Conservation (phyloP, 176 grass and related monocot genomes). For the Cenchrus fungigraminus region DNA sequence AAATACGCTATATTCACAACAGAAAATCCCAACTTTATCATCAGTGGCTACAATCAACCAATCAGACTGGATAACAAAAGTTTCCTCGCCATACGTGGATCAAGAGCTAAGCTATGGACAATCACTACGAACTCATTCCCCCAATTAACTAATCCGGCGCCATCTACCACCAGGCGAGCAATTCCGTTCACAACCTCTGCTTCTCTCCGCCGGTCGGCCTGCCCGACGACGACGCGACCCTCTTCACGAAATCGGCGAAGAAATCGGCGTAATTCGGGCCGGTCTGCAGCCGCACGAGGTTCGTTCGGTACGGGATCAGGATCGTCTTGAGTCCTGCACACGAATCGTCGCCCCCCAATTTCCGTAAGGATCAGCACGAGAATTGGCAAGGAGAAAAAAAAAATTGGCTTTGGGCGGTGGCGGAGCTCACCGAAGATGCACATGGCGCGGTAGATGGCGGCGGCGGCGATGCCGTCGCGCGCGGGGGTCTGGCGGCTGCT, state of each 20-base stretch:
- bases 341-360: not conserved
- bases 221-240: conserved; percentile 59
- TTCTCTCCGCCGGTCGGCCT: conserved; percentile 52
- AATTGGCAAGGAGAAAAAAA: not conserved
- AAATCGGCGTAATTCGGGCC: conserved; percentile 57
- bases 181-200: conserved; percentile 50
- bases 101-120: conserved; percentile 24
- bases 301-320: conserved; percentile 88
- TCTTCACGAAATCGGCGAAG: conserved; percentile 68
- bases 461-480: conserved; percentile 61
- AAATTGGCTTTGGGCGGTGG: not conserved
- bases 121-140: not conserved
- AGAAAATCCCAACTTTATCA: not conserved
- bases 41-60: conserved; percentile 9
- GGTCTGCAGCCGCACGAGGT: conserved; percentile 76
- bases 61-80: not conserved
- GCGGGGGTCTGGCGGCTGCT: conserved; percentile 63
- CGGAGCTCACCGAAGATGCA: conserved; percentile 73
- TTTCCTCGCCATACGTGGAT: not conserved
- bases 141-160: not conserved
- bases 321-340: conserved; percentile 82
- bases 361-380: not conserved
- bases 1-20: conserved; percentile 38
- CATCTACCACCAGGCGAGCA: not conserved
- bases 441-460: conserved; percentile 80